These are phyloP conservation scores for Chlorella ohadii DNA, from an alignment of 139 green algal species.

Conservation along the genomic window DNA sequence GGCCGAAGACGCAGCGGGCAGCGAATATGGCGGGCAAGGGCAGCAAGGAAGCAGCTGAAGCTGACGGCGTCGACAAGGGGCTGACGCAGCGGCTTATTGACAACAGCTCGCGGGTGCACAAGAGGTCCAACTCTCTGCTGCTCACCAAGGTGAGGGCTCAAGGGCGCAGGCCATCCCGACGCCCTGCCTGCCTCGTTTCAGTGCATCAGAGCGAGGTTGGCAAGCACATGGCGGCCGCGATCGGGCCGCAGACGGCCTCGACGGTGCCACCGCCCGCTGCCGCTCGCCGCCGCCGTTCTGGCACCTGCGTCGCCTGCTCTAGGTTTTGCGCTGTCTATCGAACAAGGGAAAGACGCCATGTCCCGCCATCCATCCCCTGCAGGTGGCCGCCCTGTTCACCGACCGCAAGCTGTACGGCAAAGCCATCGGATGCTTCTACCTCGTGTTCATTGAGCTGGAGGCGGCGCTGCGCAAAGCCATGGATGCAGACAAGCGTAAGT, in stretches of 20 bases:
- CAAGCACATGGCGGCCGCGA: too few species aligned
- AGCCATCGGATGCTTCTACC: conserved; percentile 28
- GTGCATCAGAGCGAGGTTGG: too few species aligned
- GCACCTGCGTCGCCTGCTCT: too few species aligned
- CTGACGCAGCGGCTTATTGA: conserved; percentile 15
- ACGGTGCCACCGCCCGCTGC: not conserved
- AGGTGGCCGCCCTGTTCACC: conserved; percentile 22
- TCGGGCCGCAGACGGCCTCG: not conserved
- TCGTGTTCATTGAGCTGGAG: conserved; percentile 15
- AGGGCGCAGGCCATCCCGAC: too few species aligned
- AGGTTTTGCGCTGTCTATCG: too few species aligned
- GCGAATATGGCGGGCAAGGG: too few species aligned
- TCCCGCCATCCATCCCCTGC: not conserved
- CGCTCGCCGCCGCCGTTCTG: not conserved
- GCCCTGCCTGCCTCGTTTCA: too few species aligned
- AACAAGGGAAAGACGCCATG: too few species aligned
- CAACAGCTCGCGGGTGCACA: conserved; percentile 8
- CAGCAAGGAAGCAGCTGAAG: too few species aligned
- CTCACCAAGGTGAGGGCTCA: not conserved
- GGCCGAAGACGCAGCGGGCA: too few species aligned
- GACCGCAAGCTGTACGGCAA: conserved; percentile 11
- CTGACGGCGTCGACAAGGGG: too few species aligned
- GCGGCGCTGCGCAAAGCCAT: not conserved
- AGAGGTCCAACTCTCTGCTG: conserved; percentile 6
- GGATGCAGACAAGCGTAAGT: conserved; percentile 1